phyloP scores from a whole-genome alignment of 2,329 filamentous ascomycete species.

The Beauveria australis region DNA sequence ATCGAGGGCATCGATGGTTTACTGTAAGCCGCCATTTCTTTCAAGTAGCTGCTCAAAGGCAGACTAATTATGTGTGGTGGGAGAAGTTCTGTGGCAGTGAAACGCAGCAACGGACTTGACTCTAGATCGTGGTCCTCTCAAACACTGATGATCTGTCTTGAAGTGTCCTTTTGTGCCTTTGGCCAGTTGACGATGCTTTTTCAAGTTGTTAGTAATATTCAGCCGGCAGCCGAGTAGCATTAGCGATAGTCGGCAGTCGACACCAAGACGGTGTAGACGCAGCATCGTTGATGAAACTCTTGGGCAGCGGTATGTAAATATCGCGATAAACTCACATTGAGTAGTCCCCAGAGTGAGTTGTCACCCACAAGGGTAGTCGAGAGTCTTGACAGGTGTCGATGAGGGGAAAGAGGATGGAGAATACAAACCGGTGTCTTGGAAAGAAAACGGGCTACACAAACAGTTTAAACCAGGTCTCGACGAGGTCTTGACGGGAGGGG shows the following conservation, averaged over 20 bases:
- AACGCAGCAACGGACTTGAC: neutral
- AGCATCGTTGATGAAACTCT: neutral
- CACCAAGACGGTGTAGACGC: neutral
- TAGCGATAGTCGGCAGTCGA: neutral
- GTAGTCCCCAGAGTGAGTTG: slow-evolving; percentile 42
- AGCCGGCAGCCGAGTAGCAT: neutral
- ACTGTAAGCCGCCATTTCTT: slow-evolving; percentile 50
- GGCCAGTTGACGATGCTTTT: neutral
- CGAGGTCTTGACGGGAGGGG: slow-evolving; percentile 28
- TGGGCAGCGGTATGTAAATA: neutral
- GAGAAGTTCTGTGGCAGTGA: neutral
- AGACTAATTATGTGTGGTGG: neutral
- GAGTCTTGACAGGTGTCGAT: slow-evolving; percentile 27
- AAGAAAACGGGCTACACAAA: slow-evolving; percentile 21
- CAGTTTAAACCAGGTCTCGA: slow-evolving; percentile 30
- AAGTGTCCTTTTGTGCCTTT: neutral
- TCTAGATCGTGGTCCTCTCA: neutral
- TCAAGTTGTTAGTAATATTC: neutral
- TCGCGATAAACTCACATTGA: slow-evolving; percentile 42
- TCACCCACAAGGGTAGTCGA: slow-evolving; percentile 24
- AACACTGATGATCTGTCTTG: neutral
- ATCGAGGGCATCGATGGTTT: slow-evolving; percentile 69
- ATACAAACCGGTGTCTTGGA: slow-evolving; percentile 32
- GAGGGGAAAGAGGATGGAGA: slow-evolving; percentile 22
- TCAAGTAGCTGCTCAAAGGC: neutral